phyloP scores from a whole-genome alignment of 768 basidiomycete genomes.

The Lepiota venenata region DNA sequence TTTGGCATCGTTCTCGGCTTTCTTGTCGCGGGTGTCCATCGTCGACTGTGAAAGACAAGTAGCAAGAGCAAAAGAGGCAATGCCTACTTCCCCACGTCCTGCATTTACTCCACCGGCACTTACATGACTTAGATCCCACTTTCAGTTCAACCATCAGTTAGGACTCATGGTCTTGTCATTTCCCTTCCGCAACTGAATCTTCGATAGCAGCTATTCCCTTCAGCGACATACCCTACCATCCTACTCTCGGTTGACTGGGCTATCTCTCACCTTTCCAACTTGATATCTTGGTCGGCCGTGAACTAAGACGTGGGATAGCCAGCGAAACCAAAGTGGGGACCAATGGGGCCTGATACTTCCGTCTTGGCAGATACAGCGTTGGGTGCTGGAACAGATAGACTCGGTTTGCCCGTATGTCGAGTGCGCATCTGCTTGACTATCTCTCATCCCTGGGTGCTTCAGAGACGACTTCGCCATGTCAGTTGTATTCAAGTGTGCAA shows the following conservation, averaged over 20 bases:
- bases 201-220: no score
- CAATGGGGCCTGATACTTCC: background rate
- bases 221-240: no score
- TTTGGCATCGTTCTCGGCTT: slow-evolving; percentile 28
- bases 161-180: no score
- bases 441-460: slow-evolving; percentile 14
- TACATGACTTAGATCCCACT: slow-evolving; percentile 5
- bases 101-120: background rate
- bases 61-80: background rate
- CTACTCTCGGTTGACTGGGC: no score
- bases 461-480: slow-evolving; percentile 76
- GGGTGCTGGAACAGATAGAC: background rate
- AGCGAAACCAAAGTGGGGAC: no score
- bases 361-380: background rate
- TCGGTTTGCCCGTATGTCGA: slow-evolving; percentile 11
- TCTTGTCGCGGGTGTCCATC: slow-evolving; percentile 12
- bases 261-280: no score
- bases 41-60: background rate
- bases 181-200: no score
- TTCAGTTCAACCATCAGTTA: background rate
- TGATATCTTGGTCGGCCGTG: no score
- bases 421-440: background rate
- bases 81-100: background rate
- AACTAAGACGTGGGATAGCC: no score
- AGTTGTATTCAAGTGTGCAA: slow-evolving; percentile 73